phyloP scores from a whole-genome alignment of 2,329 filamentous ascomycete genomes.

The Capronia americana region DNA sequence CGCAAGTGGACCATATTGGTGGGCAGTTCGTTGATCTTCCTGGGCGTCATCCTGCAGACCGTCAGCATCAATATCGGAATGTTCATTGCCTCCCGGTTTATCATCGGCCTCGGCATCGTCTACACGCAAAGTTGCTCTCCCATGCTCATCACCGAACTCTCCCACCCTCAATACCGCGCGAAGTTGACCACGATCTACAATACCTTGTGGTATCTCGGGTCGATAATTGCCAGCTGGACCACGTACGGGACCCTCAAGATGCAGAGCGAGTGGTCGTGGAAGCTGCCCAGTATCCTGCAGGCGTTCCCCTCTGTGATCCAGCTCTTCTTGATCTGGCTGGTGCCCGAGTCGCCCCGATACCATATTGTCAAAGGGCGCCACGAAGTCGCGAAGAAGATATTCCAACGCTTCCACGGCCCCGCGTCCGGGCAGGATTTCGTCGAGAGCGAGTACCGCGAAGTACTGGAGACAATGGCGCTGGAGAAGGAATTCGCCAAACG shows the following conservation, averaged over 20 bases:
- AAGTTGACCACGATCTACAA: constrained; percentile 59
- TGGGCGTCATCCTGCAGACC: constrained; percentile 48
- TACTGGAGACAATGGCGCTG: constrained; percentile 19
- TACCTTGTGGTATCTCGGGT: constrained; percentile 60
- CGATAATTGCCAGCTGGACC: constrained; percentile 58
- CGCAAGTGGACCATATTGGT: constrained; percentile 55
- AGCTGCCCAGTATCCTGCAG: constrained; percentile 70
- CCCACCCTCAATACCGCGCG: constrained; percentile 56
- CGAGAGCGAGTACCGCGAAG: constrained; percentile 20
- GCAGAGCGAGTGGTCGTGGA: constrained; percentile 60
- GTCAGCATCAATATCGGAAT: constrained; percentile 56
- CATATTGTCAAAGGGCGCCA: constrained; percentile 48
- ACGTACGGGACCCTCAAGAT: constrained; percentile 55
- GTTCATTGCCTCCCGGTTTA: constrained; percentile 65
- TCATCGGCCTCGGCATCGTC: constrained; percentile 67
- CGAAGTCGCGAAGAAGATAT: constrained; percentile 40
- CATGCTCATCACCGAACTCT: constrained; percentile 53
- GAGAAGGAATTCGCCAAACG: constrained; percentile 20
- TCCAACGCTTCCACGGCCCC: constrained; percentile 49
- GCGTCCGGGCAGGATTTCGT: constrained; percentile 37
- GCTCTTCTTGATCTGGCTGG: constrained; percentile 63
- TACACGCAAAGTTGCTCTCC: constrained; percentile 49
- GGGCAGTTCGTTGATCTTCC: constrained; percentile 54
- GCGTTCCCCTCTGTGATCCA: constrained; percentile 63
- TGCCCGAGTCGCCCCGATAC: constrained; percentile 71